Conservation (phyloP, 805 yeast genomes). For the Metschnikowia kunwiensis region DNA sequence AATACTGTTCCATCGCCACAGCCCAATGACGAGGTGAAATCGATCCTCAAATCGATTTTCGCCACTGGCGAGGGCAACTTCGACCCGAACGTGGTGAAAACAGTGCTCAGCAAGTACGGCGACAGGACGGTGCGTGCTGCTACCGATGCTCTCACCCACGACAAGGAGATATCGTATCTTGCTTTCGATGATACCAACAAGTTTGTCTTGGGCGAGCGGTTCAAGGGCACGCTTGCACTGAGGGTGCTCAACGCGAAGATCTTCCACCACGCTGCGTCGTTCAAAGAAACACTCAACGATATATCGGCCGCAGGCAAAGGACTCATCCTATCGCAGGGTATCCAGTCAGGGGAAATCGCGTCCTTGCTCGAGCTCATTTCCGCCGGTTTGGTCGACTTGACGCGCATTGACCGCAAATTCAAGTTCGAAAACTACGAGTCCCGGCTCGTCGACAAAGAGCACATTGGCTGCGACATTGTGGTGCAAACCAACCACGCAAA, state of each 20-base stretch:
- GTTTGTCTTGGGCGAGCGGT: constrained; percentile 55
- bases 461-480: constrained; percentile 62
- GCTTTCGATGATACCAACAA: constrained; percentile 43
- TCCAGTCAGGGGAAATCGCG: constrained; percentile 62
- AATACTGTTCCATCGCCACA: constrained; percentile 1
- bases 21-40: constrained; percentile 35
- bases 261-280: constrained; percentile 45
- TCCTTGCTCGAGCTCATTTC: constrained; percentile 56
- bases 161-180: constrained; percentile 51
- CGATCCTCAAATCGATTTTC: constrained; percentile 53
- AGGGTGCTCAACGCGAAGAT: constrained; percentile 36
- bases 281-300: constrained; percentile 42
- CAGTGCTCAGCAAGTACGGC: constrained; percentile 44
- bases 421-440: constrained; percentile 68
- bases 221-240: constrained; percentile 37
- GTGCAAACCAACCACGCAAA: constrained; percentile 24
- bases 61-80: constrained; percentile 51
- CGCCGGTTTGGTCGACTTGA: constrained; percentile 17
- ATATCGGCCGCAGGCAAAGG: constrained; percentile 51
- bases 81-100: constrained; percentile 44
- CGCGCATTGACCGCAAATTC: constrained; percentile 50
- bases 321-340: constrained; percentile 49
- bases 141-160: constrained; percentile 48
- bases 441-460: constrained; percentile 65
- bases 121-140: constrained; percentile 51